These are phyloP conservation scores for Mycena venus DNA, from an alignment of 768 basidiomycete species.

Conservation along the genomic window DNA sequence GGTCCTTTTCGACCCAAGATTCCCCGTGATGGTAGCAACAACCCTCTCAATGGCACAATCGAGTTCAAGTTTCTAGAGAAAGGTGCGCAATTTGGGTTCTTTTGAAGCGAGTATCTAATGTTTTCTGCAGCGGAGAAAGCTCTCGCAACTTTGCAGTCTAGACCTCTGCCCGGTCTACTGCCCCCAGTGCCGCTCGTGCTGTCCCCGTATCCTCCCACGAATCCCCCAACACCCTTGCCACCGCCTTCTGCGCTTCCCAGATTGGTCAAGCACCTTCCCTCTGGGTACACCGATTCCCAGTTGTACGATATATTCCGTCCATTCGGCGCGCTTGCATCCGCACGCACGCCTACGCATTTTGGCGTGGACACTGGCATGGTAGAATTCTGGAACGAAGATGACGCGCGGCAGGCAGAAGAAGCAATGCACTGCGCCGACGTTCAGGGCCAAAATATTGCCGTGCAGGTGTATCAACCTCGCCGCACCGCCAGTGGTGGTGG, in stretches of 20 bases:
- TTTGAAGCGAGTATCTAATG: slow-evolving; percentile 12
- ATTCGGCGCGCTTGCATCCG: slow-evolving; percentile 87
- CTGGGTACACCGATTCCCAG: slow-evolving; percentile 73
- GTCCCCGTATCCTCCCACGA: slow-evolving; percentile 88
- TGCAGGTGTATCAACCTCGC: slow-evolving; percentile 81
- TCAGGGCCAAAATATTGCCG: slow-evolving; percentile 87
- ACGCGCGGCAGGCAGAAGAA: slow-evolving; percentile 83
- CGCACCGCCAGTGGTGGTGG: slow-evolving; percentile 61
- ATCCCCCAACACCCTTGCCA: slow-evolving; percentile 80
- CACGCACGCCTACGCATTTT: slow-evolving; percentile 79
- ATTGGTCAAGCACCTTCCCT: slow-evolving; percentile 87
- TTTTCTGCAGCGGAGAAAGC: slow-evolving; percentile 84
- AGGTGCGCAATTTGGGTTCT: slow-evolving; percentile 60
- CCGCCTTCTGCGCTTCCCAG: slow-evolving; percentile 84
- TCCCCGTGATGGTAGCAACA: slow-evolving; percentile 66
- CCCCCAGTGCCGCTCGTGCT: slow-evolving; percentile 75
- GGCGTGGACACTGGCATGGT: slow-evolving; percentile 84
- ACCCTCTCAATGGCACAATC: slow-evolving; percentile 77
- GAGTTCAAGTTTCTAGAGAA: slow-evolving; percentile 88
- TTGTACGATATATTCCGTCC: slow-evolving; percentile 90
- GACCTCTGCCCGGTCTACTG: slow-evolving; percentile 72
- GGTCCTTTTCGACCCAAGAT: slow-evolving; percentile 89
- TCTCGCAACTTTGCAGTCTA: slow-evolving; percentile 84
- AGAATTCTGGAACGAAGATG: slow-evolving; percentile 91
- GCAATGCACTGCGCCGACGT: slow-evolving; percentile 88